Evolutionary conservation across 495 filamentous ascomycete genomes (phyloP).

Genomic region (Entonaema liquescens): DNA sequence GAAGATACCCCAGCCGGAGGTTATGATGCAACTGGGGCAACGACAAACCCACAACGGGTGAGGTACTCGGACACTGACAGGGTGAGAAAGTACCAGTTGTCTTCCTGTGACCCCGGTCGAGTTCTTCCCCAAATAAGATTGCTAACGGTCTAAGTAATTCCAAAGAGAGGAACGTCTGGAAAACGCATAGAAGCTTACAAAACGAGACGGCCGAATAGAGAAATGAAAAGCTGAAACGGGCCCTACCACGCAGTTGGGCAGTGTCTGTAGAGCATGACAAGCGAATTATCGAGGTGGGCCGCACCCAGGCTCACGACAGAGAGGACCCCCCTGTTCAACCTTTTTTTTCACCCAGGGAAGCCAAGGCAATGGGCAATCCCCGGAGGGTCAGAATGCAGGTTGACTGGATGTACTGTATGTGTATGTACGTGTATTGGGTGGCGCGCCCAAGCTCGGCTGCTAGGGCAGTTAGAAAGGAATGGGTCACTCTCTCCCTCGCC

Average conservation of each 20-base stretch:
- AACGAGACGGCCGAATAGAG: slow-evolving; percentile 54
- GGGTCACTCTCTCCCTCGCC: slow-evolving; percentile 45
- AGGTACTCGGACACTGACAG: slow-evolving; percentile 48
- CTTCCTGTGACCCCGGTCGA: slow-evolving; percentile 45
- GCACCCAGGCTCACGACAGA: slow-evolving; percentile 45
- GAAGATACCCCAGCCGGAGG: slow-evolving; percentile 56
- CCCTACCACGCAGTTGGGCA: slow-evolving; percentile 58
- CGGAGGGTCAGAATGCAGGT: slow-evolving; percentile 48
- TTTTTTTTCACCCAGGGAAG: slow-evolving; percentile 39
- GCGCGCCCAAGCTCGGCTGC: slow-evolving; percentile 46
- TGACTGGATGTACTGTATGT: slow-evolving; percentile 43
- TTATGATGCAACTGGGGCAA: slow-evolving; percentile 60
- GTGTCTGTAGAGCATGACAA: slow-evolving; percentile 55
- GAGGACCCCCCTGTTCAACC: slow-evolving; percentile 46
- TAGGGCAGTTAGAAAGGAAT: slow-evolving; percentile 43
- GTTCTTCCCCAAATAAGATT: slow-evolving; percentile 53
- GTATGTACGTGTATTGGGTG: slow-evolving; percentile 35
- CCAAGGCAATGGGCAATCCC: slow-evolving; percentile 47
- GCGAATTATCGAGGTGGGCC: slow-evolving; percentile 51
- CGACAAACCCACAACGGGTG: slow-evolving; percentile 50
- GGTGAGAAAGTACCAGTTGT: slow-evolving; percentile 41
- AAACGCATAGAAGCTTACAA: slow-evolving; percentile 58
- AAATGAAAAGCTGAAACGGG: slow-evolving; percentile 59
- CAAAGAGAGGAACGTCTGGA: slow-evolving; percentile 50
- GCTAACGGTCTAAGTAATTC: slow-evolving; percentile 40